Evolutionary conservation across 768 basidiomycete species (phyloP), one percentile per base, ranked within the genome.

Genomic region (Naganishia randhawae): DNA sequence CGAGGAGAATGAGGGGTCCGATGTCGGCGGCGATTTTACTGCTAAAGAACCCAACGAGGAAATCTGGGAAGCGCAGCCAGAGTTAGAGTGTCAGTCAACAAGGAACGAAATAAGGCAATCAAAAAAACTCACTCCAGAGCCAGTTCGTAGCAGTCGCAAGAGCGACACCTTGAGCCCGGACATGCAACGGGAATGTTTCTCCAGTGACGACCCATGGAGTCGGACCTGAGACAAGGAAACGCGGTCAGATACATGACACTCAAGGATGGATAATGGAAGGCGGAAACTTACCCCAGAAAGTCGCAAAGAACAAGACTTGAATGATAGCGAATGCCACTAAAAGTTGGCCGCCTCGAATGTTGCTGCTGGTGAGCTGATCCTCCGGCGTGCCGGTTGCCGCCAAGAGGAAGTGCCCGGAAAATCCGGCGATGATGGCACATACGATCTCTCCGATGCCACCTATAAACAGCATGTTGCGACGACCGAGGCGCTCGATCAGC

Each of bases 121-220:
- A 25, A 68, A 9, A 32, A 51, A n/a, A 66, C 64, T 45, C 51
- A 69, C 69, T 74, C 74, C 74, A 77, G 9, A 82, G 81, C 70
- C 74, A 84, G 83, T 85, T 80, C 31, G 84, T 81, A 0, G 84
- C 84, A 48, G 86, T 87, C 10, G 88, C 88, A n/a, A 90, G 82
- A 0, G 89, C 89, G 74, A 91, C 90, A 71, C 84, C 82, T 78
- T 90, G 90, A 7, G 90, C 84, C 66, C 89, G 84, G 51, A 91
- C 87, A 53, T 89, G 86, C 27, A 91, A 85, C 16, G 89, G 90
- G 84, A 90, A 91, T 22, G 86, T 87, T 82, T 90, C 89, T 62
- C 67, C 65, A 17, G 67, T 69, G 64, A 69, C 66, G 8, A 70
- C 69, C 72, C 72, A 71, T 25, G 72, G 65, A 7, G 63, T 64